Evolutionary conservation across 1,139 yeast species (phyloP), one percentile per base, ranked within the genome.

Genomic region (Yamadazyma aaseri): DNA sequence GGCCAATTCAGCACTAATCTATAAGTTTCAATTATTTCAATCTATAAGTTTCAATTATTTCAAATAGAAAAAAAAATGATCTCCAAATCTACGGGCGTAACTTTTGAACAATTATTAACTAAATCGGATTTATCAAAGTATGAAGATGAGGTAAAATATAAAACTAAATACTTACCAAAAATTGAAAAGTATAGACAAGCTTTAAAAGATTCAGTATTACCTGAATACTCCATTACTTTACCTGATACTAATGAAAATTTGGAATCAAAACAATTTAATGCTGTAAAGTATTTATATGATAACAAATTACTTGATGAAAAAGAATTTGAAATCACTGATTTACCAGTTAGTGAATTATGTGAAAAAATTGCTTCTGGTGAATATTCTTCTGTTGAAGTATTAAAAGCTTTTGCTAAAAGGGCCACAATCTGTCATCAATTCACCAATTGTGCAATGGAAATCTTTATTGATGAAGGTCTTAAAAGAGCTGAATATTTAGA

Each of bases 371-470:
- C 60, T 3, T 32, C 30, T 12, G 58, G 61, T 2, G 50, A 58
- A 35, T 56, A 51, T 41, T 52, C 69, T 3, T 57, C 79, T 0
- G 73, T 65, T 11, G 65, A 71, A 33, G 77, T 74, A 17, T 65
- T 65, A 40, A 58, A 58, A 26, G 78, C 80, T 0, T 76, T 68
- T 55, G 71, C 77, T 23, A 72, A 73, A 39, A 58, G 79, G 38
- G 77, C 77, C 9, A 50, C 55, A 13, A 54, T 62, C 33, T 58
- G 59, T 9, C 64, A 60, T 32, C 66, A 60, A 40, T 53, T 63
- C 34, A 60, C 66, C 34, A 60, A 61, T 36, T 62, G 65, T 42
- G 65, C 64, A 6, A 42, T 55, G 49, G 63, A 62, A 16, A 35
- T 63, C 15, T 61, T 63, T 39, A 43, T 56, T 20, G 60, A 60